phyloP scores from a whole-genome alignment of 306 rosid genomes.

The Cucumis hystrix region DNA sequence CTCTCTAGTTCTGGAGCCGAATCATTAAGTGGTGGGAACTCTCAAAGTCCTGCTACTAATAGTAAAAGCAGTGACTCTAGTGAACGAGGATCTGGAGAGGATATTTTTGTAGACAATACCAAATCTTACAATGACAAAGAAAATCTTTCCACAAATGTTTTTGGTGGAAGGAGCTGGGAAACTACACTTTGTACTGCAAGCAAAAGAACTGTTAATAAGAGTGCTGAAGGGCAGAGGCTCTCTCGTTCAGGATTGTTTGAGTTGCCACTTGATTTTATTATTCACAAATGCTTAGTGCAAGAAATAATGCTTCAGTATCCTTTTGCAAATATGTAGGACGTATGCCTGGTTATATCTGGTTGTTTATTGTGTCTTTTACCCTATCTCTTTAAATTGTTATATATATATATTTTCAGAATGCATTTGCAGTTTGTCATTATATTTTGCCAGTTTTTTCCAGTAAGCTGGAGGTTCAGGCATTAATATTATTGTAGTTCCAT shows the following conservation, averaged over 20 bases:
- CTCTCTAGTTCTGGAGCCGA: slow-evolving; percentile 17
- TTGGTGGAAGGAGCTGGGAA: slow-evolving; percentile 93
- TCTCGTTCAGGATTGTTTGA: slow-evolving; percentile 31
- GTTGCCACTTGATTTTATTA: slow-evolving; percentile 73
- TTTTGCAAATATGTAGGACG: slow-evolving; percentile 16
- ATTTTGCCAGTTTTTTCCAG: too few relatives aligned
- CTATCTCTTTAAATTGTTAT: slow-evolving; percentile 6
- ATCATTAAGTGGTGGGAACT: slow-evolving; percentile 4
- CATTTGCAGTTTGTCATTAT: too few relatives aligned
- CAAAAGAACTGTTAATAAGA: slow-evolving; percentile 9
- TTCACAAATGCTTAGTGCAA: slow-evolving; percentile 79
- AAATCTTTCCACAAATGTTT: slow-evolving; percentile 17
- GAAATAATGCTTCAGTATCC: slow-evolving; percentile 96
- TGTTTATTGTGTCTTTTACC: slow-evolving; percentile 4
- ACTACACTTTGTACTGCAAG: slow-evolving; percentile 48
- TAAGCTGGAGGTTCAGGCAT: too few relatives aligned
- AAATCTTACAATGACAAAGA: slow-evolving; percentile 9
- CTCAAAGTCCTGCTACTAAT: slow-evolving; percentile 17
- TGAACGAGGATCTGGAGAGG: slow-evolving; percentile 14
- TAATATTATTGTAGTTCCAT: too few relatives aligned
- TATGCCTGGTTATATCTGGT: slow-evolving; percentile 1
- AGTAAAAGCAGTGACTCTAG: slow-evolving; percentile 19
- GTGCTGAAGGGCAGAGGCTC: slow-evolving; percentile 27
- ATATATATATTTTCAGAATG: too few relatives aligned
- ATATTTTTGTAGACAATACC: slow-evolving; percentile 21